phyloP scores from a whole-genome alignment of 208 protist genomes.

The Leishmania amazonensis region DNA sequence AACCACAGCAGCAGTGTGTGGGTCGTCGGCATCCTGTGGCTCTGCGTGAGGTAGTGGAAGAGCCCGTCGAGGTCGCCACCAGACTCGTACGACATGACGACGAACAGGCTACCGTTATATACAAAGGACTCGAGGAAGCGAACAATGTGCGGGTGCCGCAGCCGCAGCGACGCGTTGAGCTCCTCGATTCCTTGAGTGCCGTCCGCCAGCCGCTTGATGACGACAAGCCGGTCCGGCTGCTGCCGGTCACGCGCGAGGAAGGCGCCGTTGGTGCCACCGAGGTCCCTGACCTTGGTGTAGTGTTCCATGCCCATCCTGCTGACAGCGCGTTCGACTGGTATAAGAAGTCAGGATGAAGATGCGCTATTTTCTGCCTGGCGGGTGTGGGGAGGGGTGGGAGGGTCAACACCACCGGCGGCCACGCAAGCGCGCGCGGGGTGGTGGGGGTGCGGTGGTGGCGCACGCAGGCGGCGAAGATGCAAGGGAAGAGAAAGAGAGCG shows the following conservation, averaged over 20 bases:
- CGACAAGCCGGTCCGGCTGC: conserved; percentile 52
- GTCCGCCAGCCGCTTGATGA: conserved; percentile 80
- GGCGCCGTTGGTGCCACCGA: conserved; percentile 81
- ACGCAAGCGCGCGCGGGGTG: background rate
- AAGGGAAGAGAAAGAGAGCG: background rate
- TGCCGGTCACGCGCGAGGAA: conserved; percentile 73
- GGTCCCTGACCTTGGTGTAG: conserved; percentile 71
- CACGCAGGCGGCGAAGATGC: background rate
- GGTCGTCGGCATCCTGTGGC: conserved; percentile 49
- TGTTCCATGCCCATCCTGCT: conserved; percentile 82
- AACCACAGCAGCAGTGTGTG: conserved; percentile 73
- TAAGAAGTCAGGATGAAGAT: background rate
- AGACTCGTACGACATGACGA: conserved; percentile 79
- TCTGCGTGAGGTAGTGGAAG: conserved; percentile 41
- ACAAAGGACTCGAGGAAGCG: conserved; percentile 77
- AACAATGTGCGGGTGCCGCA: conserved; percentile 83
- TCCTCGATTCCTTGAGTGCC: conserved; percentile 77
- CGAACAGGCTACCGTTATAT: conserved; percentile 72
- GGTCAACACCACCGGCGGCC: background rate
- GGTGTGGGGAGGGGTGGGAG: background rate
- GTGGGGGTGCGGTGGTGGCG: background rate
- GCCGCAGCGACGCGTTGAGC: conserved; percentile 70
- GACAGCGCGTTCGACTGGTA: background rate
- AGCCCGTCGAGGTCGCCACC: conserved; percentile 84
- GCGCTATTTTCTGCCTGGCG: background rate